Evolutionary conservation across 495 filamentous ascomycete species (phyloP), one percentile per base, ranked within the genome.

Genomic region (Hypoxylon intermedium): DNA sequence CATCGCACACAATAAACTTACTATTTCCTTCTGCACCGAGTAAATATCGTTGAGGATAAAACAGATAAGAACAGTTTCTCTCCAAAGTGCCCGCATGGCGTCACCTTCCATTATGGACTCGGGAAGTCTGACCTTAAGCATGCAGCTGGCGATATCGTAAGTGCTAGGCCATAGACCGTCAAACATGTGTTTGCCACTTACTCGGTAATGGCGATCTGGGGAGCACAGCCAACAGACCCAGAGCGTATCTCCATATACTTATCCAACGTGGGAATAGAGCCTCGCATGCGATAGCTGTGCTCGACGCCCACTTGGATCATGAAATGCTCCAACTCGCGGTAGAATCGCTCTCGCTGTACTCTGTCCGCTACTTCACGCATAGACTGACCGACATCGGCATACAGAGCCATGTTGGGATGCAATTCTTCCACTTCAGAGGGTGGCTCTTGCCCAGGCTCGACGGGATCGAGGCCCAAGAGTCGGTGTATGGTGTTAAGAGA

Each of bases 1-100:
- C 34, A n/a, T 15, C 1, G 5, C 12, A 37, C n/a, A 37, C 2
- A n/a, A 5, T 36, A n/a, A 15, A 6, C 64, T 70, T 65, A 70
- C 67, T 44, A 70, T 70, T 53, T 70, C 67, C 36, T 70, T 71
- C 44, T 71, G 65, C 7, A 55, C 58, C 0, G 68, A 71, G 18
- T 71, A 65, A 23, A 71, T 44, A 21, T 68, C 68, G 7, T 71
- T 71, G 23, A 66, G 65, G 6, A 71, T 65, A 15, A 66, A 61
- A 61, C 68, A 71, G 46, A 68, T 66, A 13, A 63, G 34, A 12
- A 68, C 40, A 1, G 61, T 68, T n/a, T 68, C 61, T 34, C 45
- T 58, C 65, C 68, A 68, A 15, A 70, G 68, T 9, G 54, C 40
- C 48, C 47, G 63, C 65, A 71, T 68, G 9, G 58, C 58, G 1